phyloP scores from a whole-genome alignment of 2,329 filamentous ascomycete species.

The Aspergillus carbonarius region DNA sequence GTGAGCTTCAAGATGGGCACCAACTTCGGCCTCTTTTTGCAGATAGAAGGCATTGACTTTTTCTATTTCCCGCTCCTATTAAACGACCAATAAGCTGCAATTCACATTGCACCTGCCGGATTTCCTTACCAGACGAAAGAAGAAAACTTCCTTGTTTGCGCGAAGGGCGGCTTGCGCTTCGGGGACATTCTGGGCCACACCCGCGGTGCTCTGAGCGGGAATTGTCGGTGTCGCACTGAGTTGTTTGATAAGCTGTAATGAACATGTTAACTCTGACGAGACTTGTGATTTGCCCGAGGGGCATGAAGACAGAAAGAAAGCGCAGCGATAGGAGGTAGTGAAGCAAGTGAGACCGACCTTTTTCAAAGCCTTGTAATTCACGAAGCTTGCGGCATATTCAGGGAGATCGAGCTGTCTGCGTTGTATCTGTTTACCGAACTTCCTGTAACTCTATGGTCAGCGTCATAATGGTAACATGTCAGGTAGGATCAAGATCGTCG shows the following conservation, averaged over 20 bases:
- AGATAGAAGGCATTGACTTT: constrained; percentile 98
- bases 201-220: constrained; percentile 66
- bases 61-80: constrained; percentile 90
- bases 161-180: constrained; percentile 89
- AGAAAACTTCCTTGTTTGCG: constrained; percentile 97
- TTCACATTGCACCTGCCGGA: neutral
- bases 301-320: neutral
- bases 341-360: constrained; percentile 64
- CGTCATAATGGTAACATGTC: neutral
- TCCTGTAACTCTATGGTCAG: constrained; percentile 59
- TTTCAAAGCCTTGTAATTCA: constrained; percentile 98
- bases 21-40: constrained; percentile 95
- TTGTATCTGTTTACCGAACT: constrained; percentile 99
- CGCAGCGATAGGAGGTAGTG: neutral
- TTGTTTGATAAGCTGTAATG: constrained; percentile 88
- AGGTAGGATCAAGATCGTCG: neutral
- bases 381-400: constrained; percentile 98
- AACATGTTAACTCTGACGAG: constrained; percentile 28
- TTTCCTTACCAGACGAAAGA: constrained; percentile 84
- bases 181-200: constrained; percentile 43
- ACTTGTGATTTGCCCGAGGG: neutral
- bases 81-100: constrained; percentile 6
- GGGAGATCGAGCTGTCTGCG: constrained; percentile 98
- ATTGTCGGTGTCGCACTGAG: constrained; percentile 88
- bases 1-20: constrained; percentile 28